Base-by-base conservation (phyloP, 1,139 yeast genomes). In the Debaryomyces singareniensis region DNA sequence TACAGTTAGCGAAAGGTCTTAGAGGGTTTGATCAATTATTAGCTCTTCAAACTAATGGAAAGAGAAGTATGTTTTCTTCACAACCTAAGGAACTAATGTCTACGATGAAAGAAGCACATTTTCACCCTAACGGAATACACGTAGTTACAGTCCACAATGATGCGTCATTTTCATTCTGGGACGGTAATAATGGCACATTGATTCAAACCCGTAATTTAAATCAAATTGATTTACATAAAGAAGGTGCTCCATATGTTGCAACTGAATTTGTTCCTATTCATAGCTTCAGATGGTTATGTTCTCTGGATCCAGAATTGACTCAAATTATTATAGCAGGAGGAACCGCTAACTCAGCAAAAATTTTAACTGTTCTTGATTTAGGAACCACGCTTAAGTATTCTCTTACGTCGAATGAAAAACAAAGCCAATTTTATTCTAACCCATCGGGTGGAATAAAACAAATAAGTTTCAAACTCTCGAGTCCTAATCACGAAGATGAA, bases 121-220 rank as follows among this genome's bases (percentile, higher is more conserved):
- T 85, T 74, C 96, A 89, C 51, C 98, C 99, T 2, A 86, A 87
- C 50, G 96, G 97, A 0, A 68, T 86, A 27, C 95, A 89, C 51
- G 61, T 86, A 4, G 68, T 84, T 11, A 80, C 95, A 0, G 71
- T 77, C 2, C 94, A 89, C 49, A 75, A 61, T 13, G 96, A 89
- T 45, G 91, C 89, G 30, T 72, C 94, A 0, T 47, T 93, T 27
- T 95, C 76, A 4, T 91, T 91, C 46, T 93, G 97, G 96, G 98
- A 91, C 53, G 79, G 85, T 1, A 69, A 75, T 23, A 78, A 79
- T 25, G 95, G 93, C 0, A 73, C 74, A 10, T 56, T 79, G 27
- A 61, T 91, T 5, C 79, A 78, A 33, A 89, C 96, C 1, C 70
- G 97, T 42, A 73, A 85, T 2, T 43, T 83, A 5, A 69, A 72